Evolutionary conservation across 805 yeast genomes (phyloP), one percentile per base, ranked within the genome.

Genomic region (Candida piceae): DNA sequence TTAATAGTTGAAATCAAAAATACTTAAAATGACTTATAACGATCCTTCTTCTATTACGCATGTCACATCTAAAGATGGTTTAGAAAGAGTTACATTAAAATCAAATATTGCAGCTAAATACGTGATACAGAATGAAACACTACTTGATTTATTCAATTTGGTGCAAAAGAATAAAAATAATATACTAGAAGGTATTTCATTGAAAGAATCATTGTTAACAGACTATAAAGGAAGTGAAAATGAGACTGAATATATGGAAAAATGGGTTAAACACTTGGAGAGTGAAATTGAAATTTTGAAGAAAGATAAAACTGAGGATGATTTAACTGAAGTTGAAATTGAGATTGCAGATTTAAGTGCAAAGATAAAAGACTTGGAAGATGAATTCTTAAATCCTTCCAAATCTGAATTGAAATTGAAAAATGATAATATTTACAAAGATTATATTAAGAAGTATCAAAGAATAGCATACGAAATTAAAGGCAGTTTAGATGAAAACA

Each of bases 31-130:
- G 55, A 34, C 45, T 7, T 40, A 42, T 22, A 43, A 40, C 16
- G 55, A 50, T 26, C 50, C 55, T 17, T 40, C 55, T 8, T 39
- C 58, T n/a, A 47, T 56, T 16, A 46, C 50, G 33, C 46, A 53
- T 16, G 46, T 44, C 11, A 51, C 53, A 2, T 35, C 44, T 8
- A 45, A 43, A 5, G 57, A 44, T 16, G 57, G 51, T 0, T 31
- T 58, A 13, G 49, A 56, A 16, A 47, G 50, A 11, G 41, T 61
- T 2, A 58, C 67, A 3, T 35, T 63, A 27, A 52, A 63, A 34
- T 55, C 66, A 1, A 58, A 58, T 37, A 37, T 60, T 13, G 64
- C 63, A 1, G 51, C 67, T 10, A 55, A 59, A 31, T 63, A 53
- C 35, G 42, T 57, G 4, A 41, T 60, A 21, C 52, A 57, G 16